Percentiles rank a stretch among this genome's conserved stretches.
These are phyloP conservation scores for Ceratocystis huliohia DNA, from an alignment of 2,329 filamentous ascomycete genomes.

Conservation along the genomic window DNA sequence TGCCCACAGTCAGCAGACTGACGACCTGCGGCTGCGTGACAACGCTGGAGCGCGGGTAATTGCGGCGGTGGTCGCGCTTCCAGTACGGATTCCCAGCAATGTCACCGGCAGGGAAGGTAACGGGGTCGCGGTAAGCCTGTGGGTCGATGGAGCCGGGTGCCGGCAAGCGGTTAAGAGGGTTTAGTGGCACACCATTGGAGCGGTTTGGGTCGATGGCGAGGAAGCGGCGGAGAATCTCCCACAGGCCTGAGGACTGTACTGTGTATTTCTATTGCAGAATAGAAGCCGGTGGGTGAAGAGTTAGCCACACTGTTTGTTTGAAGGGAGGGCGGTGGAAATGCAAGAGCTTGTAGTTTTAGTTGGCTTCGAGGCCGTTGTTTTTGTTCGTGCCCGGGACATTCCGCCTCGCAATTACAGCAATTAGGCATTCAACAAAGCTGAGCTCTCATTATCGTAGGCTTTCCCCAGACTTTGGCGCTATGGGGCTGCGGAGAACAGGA, in stretches of 20 bases:
- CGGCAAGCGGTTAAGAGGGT: slow-evolving; percentile 83
- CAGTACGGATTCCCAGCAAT: slow-evolving; percentile 40
- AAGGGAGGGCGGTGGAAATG: neutral
- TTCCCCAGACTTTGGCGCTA: slow-evolving; percentile 1
- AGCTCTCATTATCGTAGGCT: neutral
- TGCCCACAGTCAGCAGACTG: slow-evolving; percentile 72
- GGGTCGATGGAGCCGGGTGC: slow-evolving; percentile 36
- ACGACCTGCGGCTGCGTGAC: slow-evolving; percentile 78
- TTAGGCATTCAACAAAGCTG: neutral
- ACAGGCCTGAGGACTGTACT: slow-evolving; percentile 76
- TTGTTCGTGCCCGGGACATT: slow-evolving; percentile 11
- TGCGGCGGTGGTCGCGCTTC: slow-evolving; percentile 79
- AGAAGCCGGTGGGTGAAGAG: neutral
- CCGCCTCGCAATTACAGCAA: neutral
- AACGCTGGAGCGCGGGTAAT: slow-evolving; percentile 68
- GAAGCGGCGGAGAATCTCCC: slow-evolving; percentile 66
- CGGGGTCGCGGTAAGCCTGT: slow-evolving; percentile 30
- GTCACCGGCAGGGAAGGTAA: slow-evolving; percentile 42
- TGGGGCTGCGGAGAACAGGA: neutral
- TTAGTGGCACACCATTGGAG: slow-evolving; percentile 83
- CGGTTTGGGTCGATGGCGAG: slow-evolving; percentile 76
- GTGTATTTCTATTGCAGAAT: slow-evolving; percentile 72
- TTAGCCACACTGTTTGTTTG: neutral
- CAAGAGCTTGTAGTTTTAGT: slow-evolving; percentile 21
- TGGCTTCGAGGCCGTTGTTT: slow-evolving; percentile 14